Conservation (phyloP, 2,329 filamentous ascomycete genomes). For the Chrysoporthe deuterocubensis region DNA sequence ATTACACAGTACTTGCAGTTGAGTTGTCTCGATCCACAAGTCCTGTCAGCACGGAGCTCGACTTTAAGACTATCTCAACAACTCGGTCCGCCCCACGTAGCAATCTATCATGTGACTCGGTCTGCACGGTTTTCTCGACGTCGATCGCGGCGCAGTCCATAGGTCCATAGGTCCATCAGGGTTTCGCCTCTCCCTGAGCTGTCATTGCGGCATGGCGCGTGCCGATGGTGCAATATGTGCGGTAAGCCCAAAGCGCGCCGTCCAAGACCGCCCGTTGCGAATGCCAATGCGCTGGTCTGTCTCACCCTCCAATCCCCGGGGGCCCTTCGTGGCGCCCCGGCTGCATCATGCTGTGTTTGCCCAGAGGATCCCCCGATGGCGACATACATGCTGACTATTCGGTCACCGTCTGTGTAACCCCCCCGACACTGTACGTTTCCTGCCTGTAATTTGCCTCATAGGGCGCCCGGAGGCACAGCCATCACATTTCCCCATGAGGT, state of each 20-base stretch:
- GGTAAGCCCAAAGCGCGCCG: conserved; percentile 5
- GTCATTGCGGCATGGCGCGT: conserved; percentile 1
- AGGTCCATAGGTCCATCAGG: neutral
- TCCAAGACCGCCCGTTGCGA: neutral
- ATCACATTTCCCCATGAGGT: neutral
- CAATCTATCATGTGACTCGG: neutral
- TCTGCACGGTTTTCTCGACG: neutral
- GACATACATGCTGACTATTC: conserved; percentile 11
- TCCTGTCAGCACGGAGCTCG: neutral
- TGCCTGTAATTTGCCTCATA: neutral
- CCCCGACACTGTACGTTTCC: neutral
- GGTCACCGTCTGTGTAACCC: conserved; percentile 2
- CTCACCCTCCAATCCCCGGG: no score
- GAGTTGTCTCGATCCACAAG: neutral
- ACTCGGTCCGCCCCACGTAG: neutral
- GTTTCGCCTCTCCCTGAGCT: neutral
- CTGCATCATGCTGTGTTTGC: conserved; percentile 5
- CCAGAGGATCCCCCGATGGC: conserved; percentile 1
- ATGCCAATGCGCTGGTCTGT: no score
- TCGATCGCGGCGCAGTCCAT: neutral
- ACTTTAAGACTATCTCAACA: neutral
- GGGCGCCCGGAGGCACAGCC: neutral
- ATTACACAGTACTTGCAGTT: no score
- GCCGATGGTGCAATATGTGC: conserved; percentile 12
- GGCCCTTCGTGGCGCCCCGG: neutral